phyloP scores from a whole-genome alignment of 1,284 basidiomycete species.

The Leccinum glutinopallens region DNA sequence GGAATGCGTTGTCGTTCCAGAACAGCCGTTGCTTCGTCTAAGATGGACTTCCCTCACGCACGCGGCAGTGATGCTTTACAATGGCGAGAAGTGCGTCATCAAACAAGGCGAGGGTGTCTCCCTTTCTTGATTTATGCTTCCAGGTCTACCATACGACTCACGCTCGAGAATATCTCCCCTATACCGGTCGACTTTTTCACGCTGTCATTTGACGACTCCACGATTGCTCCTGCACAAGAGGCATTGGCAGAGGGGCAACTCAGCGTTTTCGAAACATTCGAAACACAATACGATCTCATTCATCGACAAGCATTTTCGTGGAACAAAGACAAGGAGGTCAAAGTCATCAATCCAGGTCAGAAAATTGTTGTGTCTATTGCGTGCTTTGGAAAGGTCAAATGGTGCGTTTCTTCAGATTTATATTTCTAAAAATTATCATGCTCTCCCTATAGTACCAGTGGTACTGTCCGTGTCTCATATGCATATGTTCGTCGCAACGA shows the following conservation, averaged over 20 bases:
- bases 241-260: slow-evolving; percentile 80
- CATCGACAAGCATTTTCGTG: slow-evolving; percentile 83
- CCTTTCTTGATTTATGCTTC: slow-evolving; percentile 13
- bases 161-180: slow-evolving; percentile 84
- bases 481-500: slow-evolving; percentile 60
- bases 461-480: slow-evolving; percentile 84
- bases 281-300: slow-evolving; percentile 84
- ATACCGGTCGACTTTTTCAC: slow-evolving; percentile 85
- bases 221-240: slow-evolving; percentile 73
- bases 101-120: slow-evolving; percentile 4
- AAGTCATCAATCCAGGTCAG: slow-evolving; percentile 69
- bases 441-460: slow-evolving; percentile 59
- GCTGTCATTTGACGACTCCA: slow-evolving; percentile 88
- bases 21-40: slow-evolving; percentile 86
- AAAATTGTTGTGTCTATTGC: slow-evolving; percentile 68
- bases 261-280: slow-evolving; percentile 85
- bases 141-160: slow-evolving; percentile 82
- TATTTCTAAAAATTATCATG: slow-evolving; percentile 7
- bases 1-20: slow-evolving; percentile 78
- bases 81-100: slow-evolving; percentile 80
- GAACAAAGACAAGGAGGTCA: slow-evolving; percentile 56
- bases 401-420: slow-evolving; percentile 53
- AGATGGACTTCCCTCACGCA: slow-evolving; percentile 86
- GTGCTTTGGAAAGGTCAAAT: slow-evolving; percentile 88
- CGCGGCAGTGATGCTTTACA: slow-evolving; percentile 90